phyloP scores from a whole-genome alignment of 2,329 filamentous ascomycete species.

The Cytospora schulzeri region DNA sequence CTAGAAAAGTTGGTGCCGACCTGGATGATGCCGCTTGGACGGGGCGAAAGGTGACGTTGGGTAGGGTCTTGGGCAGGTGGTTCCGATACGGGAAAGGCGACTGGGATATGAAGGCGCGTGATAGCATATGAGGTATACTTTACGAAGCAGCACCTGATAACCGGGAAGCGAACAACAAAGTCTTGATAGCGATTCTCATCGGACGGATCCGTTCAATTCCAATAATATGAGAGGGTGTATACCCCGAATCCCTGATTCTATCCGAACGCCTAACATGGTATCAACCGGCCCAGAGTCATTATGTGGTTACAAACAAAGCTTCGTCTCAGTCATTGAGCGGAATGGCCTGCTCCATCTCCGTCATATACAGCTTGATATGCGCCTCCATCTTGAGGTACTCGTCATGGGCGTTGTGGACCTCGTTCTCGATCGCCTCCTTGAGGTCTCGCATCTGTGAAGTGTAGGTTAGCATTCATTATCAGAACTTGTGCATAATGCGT shows the following conservation, averaged over 20 bases:
- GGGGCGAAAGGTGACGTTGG: conserved; percentile 60
- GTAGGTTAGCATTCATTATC: conserved; percentile 30
- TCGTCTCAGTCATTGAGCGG: conserved; percentile 31
- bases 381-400: conserved; percentile 98
- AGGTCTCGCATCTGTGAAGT: conserved; percentile 83
- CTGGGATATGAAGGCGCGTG: conserved; percentile 34
- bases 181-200: neutral
- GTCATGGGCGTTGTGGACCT: conserved; percentile 86
- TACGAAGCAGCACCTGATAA: neutral
- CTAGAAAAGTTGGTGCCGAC: conserved; percentile 44
- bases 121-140: neutral
- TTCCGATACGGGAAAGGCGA: conserved; percentile 54
- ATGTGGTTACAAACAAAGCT: conserved; percentile 33
- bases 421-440: conserved; percentile 95
- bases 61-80: conserved; percentile 65
- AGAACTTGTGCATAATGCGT: conserved; percentile 6
- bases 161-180: neutral
- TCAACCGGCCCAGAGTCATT: conserved; percentile 29
- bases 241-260: conserved; percentile 9
- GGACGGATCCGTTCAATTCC: conserved; percentile 7
- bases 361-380: conserved; percentile 96
- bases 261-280: conserved; percentile 26
- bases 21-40: conserved; percentile 57
- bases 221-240: conserved; percentile 9
- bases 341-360: conserved; percentile 95